A percentile compares a stretch with the other conserved stretches of the same genome.
phyloP scores from a whole-genome alignment of 352 stramenopile genomes.

The Phytophthora megakarya region DNA sequence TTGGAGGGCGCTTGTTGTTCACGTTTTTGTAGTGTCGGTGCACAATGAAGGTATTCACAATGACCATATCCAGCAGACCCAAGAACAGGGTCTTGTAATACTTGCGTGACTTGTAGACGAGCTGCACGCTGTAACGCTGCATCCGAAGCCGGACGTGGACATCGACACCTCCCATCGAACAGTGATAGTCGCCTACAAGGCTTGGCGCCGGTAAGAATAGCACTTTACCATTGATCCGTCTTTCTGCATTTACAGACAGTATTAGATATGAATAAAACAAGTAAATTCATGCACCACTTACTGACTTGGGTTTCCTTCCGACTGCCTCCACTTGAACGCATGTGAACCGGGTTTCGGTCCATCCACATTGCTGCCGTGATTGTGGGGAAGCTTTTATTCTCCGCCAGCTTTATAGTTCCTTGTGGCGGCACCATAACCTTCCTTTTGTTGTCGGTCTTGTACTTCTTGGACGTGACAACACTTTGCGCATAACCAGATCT shows the following conservation, averaged over 20 bases:
- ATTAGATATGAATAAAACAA: neutral
- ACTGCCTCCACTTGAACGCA: neutral
- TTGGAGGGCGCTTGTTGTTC: no score
- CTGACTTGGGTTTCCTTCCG: neutral
- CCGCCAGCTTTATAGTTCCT: neutral
- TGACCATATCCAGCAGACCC: constrained; percentile 25
- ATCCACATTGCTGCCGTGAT: neutral
- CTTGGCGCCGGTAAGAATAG: neutral
- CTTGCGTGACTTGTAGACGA: constrained; percentile 19
- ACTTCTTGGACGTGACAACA: neutral
- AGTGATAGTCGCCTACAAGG: constrained; percentile 9
- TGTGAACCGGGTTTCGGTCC: neutral
- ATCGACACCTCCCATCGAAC: constrained; percentile 23
- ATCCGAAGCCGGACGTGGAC: constrained; percentile 22
- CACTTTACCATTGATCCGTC: neutral
- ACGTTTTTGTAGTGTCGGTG: neutral
- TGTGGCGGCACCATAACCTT: neutral
- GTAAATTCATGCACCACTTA: neutral
- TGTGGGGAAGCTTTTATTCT: neutral
- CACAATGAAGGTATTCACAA: constrained; percentile 32
- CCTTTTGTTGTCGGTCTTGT: neutral
- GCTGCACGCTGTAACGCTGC: constrained; percentile 26
- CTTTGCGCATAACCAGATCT: neutral
- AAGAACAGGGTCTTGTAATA: constrained; percentile 37
- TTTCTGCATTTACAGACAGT: neutral